Evolutionary conservation across 31 red algal genomes (phyloP).

Genomic region (Porphyra umbilicalis): DNA sequence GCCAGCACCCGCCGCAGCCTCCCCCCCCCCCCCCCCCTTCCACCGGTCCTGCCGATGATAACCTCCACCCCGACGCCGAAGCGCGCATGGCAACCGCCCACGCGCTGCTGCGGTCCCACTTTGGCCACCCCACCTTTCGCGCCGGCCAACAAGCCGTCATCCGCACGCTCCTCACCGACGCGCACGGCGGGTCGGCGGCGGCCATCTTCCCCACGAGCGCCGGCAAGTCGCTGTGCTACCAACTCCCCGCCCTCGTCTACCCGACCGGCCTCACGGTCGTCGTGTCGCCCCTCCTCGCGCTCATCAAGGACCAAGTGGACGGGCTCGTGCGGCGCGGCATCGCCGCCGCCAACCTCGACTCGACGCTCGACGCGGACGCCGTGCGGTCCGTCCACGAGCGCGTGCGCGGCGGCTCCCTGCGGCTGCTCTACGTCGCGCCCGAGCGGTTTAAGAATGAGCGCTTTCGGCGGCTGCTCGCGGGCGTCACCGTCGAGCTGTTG

Average conservation of each 20-base stretch:
- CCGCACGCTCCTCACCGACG: not conserved
- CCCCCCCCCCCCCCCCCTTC: no score
- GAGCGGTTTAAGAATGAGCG: conserved; percentile 64
- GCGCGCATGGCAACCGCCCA: not conserved
- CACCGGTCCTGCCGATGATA: no score
- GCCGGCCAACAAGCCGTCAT: conserved; percentile 24
- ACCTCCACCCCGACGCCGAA: not conserved
- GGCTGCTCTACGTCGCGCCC: conserved; percentile 67
- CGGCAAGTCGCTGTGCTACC: conserved; percentile 93
- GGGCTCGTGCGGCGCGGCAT: conserved; percentile 41
- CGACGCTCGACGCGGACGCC: conserved; percentile 41
- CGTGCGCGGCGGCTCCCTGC: conserved; percentile 15
- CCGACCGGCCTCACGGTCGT: conserved; percentile 72
- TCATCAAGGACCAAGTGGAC: conserved; percentile 95
- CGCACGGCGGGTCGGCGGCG: not conserved
- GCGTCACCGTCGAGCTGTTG: conserved; percentile 34
- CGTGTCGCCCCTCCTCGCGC: conserved; percentile 85
- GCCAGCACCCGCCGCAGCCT: no score
- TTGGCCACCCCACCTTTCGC: conserved; percentile 14
- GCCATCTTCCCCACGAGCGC: conserved; percentile 85
- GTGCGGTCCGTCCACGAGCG: conserved; percentile 26
- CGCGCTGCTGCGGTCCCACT: not conserved
- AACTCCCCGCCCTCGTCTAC: conserved; percentile 71
- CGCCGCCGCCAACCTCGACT: conserved; percentile 60
- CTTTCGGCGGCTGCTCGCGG: conserved; percentile 35